Conservation (phyloP, 2,329 filamentous ascomycete species). For the Fusarium globosum region DNA sequence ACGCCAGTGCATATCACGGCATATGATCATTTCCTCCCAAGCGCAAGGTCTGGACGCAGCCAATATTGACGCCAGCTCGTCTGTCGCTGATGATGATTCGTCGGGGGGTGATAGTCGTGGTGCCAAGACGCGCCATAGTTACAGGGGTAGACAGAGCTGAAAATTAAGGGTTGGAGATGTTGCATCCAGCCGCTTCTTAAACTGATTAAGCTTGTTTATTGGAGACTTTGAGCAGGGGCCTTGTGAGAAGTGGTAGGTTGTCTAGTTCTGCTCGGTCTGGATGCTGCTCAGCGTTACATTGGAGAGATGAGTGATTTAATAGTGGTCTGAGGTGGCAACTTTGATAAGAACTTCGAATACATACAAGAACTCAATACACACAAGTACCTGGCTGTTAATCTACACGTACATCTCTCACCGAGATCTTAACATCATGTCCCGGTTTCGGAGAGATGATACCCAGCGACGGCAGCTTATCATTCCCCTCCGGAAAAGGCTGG, state of each 20-base stretch:
- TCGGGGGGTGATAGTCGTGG: accelerated
- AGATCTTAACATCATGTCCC: neutral
- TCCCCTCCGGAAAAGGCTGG: neutral
- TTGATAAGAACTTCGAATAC: neutral
- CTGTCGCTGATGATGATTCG: neutral
- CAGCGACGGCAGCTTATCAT: neutral
- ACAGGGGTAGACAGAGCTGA: neutral
- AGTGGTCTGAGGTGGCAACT: neutral
- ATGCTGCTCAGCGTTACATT: neutral
- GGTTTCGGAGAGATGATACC: neutral
- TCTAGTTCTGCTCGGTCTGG: neutral
- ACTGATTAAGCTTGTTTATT: neutral
- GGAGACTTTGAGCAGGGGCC: neutral
- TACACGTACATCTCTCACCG: accelerated
- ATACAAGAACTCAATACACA: too few relatives aligned
- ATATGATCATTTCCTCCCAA: neutral
- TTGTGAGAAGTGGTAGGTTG: accelerated
- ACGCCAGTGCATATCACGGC: neutral
- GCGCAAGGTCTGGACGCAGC: neutral
- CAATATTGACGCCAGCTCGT: neutral
- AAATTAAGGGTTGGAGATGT: neutral
- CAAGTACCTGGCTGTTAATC: too few relatives aligned
- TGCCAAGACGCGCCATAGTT: too few relatives aligned
- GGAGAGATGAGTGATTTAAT: neutral
- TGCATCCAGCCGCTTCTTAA: neutral